Evolutionary conservation across 2,329 filamentous ascomycete genomes (phyloP).

Genomic region (Endothia cerciana): DNA sequence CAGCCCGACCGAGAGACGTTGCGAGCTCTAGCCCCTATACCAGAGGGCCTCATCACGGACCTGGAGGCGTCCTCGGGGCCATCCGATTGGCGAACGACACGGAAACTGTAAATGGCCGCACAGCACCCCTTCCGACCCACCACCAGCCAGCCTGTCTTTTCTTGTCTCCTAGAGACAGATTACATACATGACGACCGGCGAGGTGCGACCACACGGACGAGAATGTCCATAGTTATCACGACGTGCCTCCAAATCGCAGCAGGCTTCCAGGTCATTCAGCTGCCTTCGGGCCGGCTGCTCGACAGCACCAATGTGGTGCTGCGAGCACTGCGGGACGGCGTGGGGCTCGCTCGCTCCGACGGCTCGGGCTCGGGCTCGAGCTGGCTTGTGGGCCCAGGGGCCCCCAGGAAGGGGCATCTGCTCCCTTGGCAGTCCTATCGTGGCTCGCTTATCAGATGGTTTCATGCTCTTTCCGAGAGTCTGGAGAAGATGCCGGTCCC

Average conservation of each 20-base stretch:
- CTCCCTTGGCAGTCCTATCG: background rate
- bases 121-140: background rate
- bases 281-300: background rate
- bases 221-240: background rate
- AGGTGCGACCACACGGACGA: background rate
- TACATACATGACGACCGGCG: background rate
- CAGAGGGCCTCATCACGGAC: too few species aligned
- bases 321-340: background rate
- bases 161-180: background rate
- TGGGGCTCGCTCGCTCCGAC: too few species aligned
- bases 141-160: too few species aligned
- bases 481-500: slow-evolving; percentile 1
- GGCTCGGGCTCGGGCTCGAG: too few species aligned
- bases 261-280: background rate
- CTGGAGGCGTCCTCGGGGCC: too few species aligned
- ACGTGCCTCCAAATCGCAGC: background rate
- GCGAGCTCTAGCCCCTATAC: too few species aligned
- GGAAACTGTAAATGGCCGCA: background rate
- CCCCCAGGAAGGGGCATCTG: background rate
- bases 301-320: background rate
- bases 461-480: background rate
- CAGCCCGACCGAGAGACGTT: too few species aligned
- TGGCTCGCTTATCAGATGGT: slow-evolving; percentile 1
- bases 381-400: too few species aligned
- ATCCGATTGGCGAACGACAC: too few species aligned